These are phyloP conservation scores for Sesbania bispinosa DNA, from an alignment of 306 rosid genomes.

Conservation along the genomic window DNA sequence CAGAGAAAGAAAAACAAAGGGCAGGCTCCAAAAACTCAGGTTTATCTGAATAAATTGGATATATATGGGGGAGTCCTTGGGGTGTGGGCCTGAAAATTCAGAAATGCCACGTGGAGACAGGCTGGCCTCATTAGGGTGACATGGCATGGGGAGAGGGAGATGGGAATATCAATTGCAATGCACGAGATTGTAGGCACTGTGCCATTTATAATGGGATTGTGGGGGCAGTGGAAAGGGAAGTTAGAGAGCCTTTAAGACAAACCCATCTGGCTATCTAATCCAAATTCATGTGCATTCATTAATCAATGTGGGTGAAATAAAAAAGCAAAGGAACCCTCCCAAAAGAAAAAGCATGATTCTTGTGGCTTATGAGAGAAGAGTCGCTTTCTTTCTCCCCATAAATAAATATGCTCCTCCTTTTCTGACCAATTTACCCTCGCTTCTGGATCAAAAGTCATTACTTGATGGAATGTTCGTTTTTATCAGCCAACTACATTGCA, in stretches of 20 bases:
- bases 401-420: slow-evolving; percentile 18
- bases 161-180: slow-evolving; percentile 13
- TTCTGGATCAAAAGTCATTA: background rate
- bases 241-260: slow-evolving; percentile 58
- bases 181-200: slow-evolving; percentile 29
- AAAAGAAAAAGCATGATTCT: slow-evolving; percentile 47
- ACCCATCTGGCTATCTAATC: slow-evolving; percentile 68
- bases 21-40: slow-evolving; percentile 24
- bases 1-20: background rate
- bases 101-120: slow-evolving; percentile 42
- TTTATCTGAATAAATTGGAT: slow-evolving; percentile 35
- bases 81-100: slow-evolving; percentile 11
- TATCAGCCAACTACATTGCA: background rate
- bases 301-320: slow-evolving; percentile 33
- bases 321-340: slow-evolving; percentile 38
- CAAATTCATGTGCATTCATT: slow-evolving; percentile 76
- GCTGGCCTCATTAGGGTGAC: slow-evolving; percentile 35
- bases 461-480: background rate
- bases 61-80: background rate
- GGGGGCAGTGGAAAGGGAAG: slow-evolving; percentile 39
- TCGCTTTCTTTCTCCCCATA: slow-evolving; percentile 37
- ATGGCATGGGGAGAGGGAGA: slow-evolving; percentile 36
- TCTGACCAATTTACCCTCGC: slow-evolving; percentile 18
- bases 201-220: slow-evolving; percentile 20
- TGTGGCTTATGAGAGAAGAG: slow-evolving; percentile 31